Evolutionary conservation across 805 yeast genomes (phyloP).

Genomic region (Yamadazyma olivae): DNA sequence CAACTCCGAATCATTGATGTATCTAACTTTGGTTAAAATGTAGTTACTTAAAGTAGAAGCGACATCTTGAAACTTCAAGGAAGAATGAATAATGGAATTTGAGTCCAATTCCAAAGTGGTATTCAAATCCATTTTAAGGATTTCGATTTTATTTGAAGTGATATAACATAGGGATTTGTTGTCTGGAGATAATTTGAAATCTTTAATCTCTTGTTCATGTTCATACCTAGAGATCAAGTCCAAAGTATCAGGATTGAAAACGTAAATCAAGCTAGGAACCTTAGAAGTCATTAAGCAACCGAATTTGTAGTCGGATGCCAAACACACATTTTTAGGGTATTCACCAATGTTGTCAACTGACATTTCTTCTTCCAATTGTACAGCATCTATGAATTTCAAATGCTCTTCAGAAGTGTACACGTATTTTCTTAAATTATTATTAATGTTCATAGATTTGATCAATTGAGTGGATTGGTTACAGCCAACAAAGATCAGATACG

Average conservation of each 20-base stretch:
- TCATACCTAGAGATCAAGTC: slow-evolving; percentile 52
- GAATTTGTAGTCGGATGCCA: slow-evolving; percentile 56
- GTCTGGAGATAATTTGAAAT: slow-evolving; percentile 59
- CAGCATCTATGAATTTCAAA: slow-evolving; percentile 55
- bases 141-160: slow-evolving; percentile 51
- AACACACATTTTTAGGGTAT: slow-evolving; percentile 60
- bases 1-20: slow-evolving; percentile 30
- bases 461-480: slow-evolving; percentile 66
- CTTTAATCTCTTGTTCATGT: slow-evolving; percentile 50
- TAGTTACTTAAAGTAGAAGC: slow-evolving; percentile 19
- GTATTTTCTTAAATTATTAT: slow-evolving; percentile 72
- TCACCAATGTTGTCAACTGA: slow-evolving; percentile 37
- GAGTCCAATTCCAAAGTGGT: slow-evolving; percentile 15
- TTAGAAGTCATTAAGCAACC: slow-evolving; percentile 71
- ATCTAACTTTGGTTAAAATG: slow-evolving; percentile 43
- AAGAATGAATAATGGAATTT: slow-evolving; percentile 13
- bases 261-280: slow-evolving; percentile 59
- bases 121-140: slow-evolving; percentile 50
- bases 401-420: slow-evolving; percentile 54
- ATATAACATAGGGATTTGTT: slow-evolving; percentile 63
- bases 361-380: slow-evolving; percentile 52
- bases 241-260: slow-evolving; percentile 55
- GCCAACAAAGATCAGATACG: slow-evolving; percentile 61
- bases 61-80: slow-evolving; percentile 17
- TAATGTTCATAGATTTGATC: slow-evolving; percentile 54